Conservation (phyloP, 1,139 yeast genomes). For the Yamadazyma triangularis region DNA sequence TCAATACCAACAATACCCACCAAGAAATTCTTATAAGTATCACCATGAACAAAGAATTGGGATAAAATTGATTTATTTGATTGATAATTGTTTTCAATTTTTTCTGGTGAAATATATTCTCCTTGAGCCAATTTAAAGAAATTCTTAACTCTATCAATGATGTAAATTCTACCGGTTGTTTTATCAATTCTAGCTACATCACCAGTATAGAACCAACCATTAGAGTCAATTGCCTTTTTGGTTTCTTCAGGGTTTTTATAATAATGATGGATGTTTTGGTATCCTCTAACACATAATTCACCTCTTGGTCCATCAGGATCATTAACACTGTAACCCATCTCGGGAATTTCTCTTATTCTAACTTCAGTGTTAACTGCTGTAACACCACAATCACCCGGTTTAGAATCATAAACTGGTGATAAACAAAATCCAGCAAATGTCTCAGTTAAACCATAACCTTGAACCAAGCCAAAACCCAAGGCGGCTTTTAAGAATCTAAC, state of each 20-base stretch:
- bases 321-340: slow-evolving; percentile 29
- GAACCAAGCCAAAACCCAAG: slow-evolving; percentile 33
- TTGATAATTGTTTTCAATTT: slow-evolving; percentile 35
- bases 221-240: slow-evolving; percentile 44
- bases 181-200: slow-evolving; percentile 32
- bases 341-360: slow-evolving; percentile 34
- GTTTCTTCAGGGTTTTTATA: slow-evolving; percentile 39
- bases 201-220: slow-evolving; percentile 48
- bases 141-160: slow-evolving; percentile 41
- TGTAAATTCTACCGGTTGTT: slow-evolving; percentile 22
- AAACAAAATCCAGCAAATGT: slow-evolving; percentile 38
- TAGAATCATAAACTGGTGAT: slow-evolving; percentile 26
- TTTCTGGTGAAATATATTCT: slow-evolving; percentile 42
- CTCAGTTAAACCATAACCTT: slow-evolving; percentile 47
- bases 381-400: slow-evolving; percentile 42
- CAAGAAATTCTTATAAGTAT: slow-evolving; percentile 53
- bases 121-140: slow-evolving; percentile 44
- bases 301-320: slow-evolving; percentile 39
- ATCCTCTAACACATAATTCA: slow-evolving; percentile 37
- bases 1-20: slow-evolving; percentile 63
- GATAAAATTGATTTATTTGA: slow-evolving; percentile 27
- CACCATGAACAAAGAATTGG: slow-evolving; percentile 52
- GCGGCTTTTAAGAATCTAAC: slow-evolving; percentile 38
- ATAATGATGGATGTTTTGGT: slow-evolving; percentile 34
- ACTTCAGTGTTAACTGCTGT: slow-evolving; percentile 31